Percentiles rank a stretch among this genome's conserved stretches.
Conservation (phyloP, 1,139 yeast species). For the Saccharomycopsis crataegensis region DNA sequence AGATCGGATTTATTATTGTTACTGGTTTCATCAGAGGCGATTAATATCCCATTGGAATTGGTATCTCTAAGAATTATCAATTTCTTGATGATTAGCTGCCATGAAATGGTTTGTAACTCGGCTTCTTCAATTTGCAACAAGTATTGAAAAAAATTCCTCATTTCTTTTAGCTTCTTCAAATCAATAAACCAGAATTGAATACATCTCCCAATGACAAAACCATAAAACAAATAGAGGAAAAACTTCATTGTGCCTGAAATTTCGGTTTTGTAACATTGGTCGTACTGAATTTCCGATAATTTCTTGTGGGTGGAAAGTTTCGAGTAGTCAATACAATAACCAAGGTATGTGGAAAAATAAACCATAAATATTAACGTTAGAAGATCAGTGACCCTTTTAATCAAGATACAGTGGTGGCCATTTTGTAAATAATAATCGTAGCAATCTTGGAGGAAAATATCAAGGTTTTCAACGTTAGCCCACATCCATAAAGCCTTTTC, state of each 20-base stretch:
- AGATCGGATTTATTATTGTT: constrained; percentile 34
- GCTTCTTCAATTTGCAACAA: constrained; percentile 65
- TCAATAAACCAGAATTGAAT: constrained; percentile 49
- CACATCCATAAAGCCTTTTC: constrained; percentile 90
- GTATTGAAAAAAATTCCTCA: constrained; percentile 57
- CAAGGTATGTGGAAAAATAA: constrained; percentile 66
- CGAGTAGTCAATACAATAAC: constrained; percentile 76
- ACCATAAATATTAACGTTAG: constrained; percentile 71
- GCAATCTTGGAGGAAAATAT: constrained; percentile 73
- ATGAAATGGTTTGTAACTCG: constrained; percentile 86
- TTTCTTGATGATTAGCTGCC: constrained; percentile 83
- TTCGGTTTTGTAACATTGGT: constrained; percentile 51
- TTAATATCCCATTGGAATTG: constrained; percentile 42
- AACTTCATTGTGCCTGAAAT: constrained; percentile 39
- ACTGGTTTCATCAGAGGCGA: constrained; percentile 37
- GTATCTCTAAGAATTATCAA: constrained; percentile 70
- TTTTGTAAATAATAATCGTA: constrained; percentile 80
- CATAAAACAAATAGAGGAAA: constrained; percentile 53
- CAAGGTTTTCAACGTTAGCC: constrained; percentile 93
- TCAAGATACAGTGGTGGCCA: constrained; percentile 71
- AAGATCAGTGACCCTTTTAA: constrained; percentile 59
- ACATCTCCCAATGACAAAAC: constrained; percentile 48
- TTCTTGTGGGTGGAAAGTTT: constrained; percentile 32
- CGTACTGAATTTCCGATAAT: constrained; percentile 45
- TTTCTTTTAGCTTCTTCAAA: constrained; percentile 48